Evolutionary conservation across 441 rosid genomes (phyloP).

Genomic region (Populus tomentosa): DNA sequence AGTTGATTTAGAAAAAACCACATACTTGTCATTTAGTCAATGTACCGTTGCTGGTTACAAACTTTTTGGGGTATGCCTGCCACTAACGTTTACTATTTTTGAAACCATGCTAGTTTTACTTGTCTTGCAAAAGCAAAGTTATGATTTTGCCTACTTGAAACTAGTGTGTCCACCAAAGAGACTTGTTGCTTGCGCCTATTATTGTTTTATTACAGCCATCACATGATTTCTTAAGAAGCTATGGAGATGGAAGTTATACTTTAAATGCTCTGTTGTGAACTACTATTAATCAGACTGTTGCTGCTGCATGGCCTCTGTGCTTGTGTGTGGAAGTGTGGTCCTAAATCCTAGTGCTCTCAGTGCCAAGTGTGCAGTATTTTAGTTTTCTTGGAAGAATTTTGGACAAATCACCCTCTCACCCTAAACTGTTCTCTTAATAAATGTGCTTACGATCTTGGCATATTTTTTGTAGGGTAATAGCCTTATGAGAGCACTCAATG

Average conservation of each 20-base stretch:
- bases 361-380: background rate
- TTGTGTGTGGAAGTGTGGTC: background rate
- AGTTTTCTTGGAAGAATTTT: background rate
- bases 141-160: background rate
- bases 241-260: background rate
- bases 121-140: background rate
- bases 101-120: background rate
- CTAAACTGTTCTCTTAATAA: background rate
- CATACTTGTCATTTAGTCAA: background rate
- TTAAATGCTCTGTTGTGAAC: background rate
- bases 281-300: background rate
- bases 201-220: background rate
- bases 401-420: background rate
- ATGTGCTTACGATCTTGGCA: background rate
- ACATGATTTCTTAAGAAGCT: too few species aligned
- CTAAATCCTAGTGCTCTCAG: background rate
- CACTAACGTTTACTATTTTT: background rate
- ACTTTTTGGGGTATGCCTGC: background rate
- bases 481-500: constrained; percentile 77
- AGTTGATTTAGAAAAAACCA: background rate
- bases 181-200: background rate
- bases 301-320: background rate
- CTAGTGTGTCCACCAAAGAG: background rate
- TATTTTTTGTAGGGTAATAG: constrained; percentile 50
- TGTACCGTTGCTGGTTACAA: background rate